Evolutionary conservation across 1,284 basidiomycete genomes (phyloP).

Genomic region (Microbotryomycetes sp.): DNA sequence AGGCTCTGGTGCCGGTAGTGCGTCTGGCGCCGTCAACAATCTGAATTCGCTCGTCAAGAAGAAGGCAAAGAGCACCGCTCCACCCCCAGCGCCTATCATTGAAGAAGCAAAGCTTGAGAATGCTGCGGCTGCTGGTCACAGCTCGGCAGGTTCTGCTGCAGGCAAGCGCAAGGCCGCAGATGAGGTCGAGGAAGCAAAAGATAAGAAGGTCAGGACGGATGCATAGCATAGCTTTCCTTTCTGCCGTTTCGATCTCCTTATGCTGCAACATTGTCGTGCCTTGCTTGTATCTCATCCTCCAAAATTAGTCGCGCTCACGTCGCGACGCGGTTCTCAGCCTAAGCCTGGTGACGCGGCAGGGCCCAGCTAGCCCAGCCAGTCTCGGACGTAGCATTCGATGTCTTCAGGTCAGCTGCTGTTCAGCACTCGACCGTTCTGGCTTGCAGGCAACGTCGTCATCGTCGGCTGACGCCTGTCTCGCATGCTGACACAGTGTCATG

Average conservation of each 20-base stretch:
- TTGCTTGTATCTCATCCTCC: no score
- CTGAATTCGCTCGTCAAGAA: constrained; percentile 34
- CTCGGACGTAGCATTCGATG: background rate
- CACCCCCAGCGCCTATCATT: background rate
- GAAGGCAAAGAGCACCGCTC: constrained; percentile 30
- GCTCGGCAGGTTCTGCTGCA: background rate
- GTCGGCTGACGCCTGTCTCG: background rate
- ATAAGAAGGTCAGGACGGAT: no score
- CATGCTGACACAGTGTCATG: background rate
- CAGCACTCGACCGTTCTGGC: no score
- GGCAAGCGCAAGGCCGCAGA: constrained; percentile 12
- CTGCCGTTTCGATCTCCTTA: no score
- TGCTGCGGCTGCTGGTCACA: background rate
- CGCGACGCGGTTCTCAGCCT: background rate
- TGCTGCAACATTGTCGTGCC: no score
- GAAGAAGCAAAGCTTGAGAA: background rate
- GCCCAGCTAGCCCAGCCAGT: background rate
- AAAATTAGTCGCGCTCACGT: background rate
- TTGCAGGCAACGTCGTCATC: background rate
- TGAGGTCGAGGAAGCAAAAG: constrained; percentile 1
- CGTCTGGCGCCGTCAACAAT: constrained; percentile 28
- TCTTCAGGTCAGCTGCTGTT: background rate
- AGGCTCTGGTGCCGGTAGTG: constrained; percentile 7
- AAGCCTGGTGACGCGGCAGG: background rate
- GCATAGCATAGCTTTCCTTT: no score